Evolutionary conservation across 208 protist species (phyloP).

Genomic region (Trypanosoma avium): DNA sequence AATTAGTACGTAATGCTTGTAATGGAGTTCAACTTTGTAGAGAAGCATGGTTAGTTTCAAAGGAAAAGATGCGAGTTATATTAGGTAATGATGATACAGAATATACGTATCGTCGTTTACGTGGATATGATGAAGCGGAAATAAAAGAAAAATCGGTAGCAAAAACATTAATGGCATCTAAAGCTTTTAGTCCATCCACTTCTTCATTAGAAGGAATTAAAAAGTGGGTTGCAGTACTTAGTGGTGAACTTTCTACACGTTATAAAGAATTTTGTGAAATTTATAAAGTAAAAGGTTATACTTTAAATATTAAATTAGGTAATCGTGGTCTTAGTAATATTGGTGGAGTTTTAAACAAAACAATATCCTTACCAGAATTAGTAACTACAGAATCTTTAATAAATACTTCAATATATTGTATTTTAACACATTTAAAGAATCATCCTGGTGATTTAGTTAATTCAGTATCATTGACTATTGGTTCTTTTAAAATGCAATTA

Average conservation of each 20-base stretch:
- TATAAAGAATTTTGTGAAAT: conserved; percentile 47
- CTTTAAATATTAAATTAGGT: conserved; percentile 52
- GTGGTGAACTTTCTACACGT: conserved; percentile 57
- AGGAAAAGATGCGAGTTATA: background rate
- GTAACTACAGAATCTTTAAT: conserved; percentile 30
- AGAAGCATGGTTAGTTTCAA: conserved; percentile 56
- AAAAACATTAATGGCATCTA: conserved; percentile 60
- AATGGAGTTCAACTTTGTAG: conserved; percentile 38
- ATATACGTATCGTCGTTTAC: conserved; percentile 46
- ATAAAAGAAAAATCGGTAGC: conserved; percentile 43
- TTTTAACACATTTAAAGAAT: background rate
- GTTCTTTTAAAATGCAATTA: conserved; percentile 18
- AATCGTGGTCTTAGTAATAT: conserved; percentile 35
- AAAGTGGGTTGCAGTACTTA: conserved; percentile 69
- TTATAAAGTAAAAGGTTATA: conserved; percentile 35
- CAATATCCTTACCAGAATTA: conserved; percentile 34
- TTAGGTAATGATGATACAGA: conserved; percentile 21
- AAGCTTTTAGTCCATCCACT: conserved; percentile 55
- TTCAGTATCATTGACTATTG: conserved; percentile 27
- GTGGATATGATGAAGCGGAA: conserved; percentile 42
- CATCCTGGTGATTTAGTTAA: conserved; percentile 11
- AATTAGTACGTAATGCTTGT: conserved; percentile 37
- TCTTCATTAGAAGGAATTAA: conserved; percentile 27
- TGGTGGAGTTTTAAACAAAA: conserved; percentile 37
- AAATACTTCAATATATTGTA: conserved; percentile 7